Evolutionary conservation across 176 grass and related monocot species (phyloP).

Genomic region (Thalia dealbata): DNA sequence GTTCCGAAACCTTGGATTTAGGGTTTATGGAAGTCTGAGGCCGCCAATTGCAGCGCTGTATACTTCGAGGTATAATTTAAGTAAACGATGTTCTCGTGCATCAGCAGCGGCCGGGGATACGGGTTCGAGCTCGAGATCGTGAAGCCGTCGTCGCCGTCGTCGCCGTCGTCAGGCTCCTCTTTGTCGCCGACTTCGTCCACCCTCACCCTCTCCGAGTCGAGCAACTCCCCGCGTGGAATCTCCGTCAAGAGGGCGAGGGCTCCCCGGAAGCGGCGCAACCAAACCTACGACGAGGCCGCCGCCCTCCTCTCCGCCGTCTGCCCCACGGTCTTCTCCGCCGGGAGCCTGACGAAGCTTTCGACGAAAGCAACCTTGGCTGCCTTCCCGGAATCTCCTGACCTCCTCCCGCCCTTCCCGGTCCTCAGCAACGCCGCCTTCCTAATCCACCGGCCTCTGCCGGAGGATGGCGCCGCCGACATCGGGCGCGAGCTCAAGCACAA

Average conservation of each 20-base stretch:
- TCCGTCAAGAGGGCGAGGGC: conserved; percentile 16
- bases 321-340: conserved; percentile 9
- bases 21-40: background rate
- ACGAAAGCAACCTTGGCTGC: background rate
- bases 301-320: conserved; percentile 17
- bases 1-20: background rate
- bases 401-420: conserved; percentile 14
- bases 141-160: conserved; percentile 11
- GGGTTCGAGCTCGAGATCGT: conserved; percentile 15
- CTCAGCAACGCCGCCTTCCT: conserved; percentile 15
- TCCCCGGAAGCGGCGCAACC: conserved; percentile 13
- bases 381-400: conserved; percentile 1
- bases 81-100: conserved; percentile 9
- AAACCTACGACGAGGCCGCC: conserved; percentile 17
- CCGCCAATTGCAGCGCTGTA: background rate
- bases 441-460: background rate
- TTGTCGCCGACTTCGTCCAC: conserved; percentile 10
- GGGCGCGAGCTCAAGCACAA: conserved; percentile 2
- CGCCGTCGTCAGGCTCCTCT: background rate
- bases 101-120: conserved; percentile 11
- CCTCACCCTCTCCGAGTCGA: conserved; percentile 9
- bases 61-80: background rate
- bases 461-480: background rate
- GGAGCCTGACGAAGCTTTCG: background rate
- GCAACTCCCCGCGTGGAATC: background rate